Percentiles rank a stretch among this genome's conserved stretches.
phyloP scores from a whole-genome alignment of 1,284 basidiomycete genomes.

The Microbotryomycetes sp. region DNA sequence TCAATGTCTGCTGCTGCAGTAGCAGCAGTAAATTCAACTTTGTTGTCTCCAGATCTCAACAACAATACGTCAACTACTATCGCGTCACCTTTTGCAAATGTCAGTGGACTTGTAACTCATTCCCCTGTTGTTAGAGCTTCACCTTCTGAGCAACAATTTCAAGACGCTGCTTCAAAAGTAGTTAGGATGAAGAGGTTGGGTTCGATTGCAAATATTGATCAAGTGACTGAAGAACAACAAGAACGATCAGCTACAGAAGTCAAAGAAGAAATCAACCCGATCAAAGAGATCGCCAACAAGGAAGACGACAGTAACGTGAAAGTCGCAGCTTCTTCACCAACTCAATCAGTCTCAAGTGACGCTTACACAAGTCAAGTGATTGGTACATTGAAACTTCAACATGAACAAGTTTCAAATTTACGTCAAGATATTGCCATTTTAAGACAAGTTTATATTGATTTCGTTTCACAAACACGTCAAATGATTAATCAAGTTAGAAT shows the following conservation, averaged over 20 bases:
- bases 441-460: conserved; percentile 89
- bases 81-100: not conserved
- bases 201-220: not conserved
- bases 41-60: conserved; percentile 31
- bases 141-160: conserved; percentile 29
- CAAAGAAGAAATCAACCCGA: conserved; percentile 39
- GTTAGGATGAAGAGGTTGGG: conserved; percentile 12
- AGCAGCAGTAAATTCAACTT: too few relatives aligned
- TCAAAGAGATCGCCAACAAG: not conserved
- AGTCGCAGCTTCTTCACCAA: conserved; percentile 13
- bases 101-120: not conserved
- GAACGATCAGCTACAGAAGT: conserved; percentile 46
- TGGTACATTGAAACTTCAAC: conserved; percentile 79
- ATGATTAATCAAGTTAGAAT: conserved; percentile 67
- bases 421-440: conserved; percentile 88
- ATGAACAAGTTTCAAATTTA: conserved; percentile 87
- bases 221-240: not conserved
- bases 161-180: conserved; percentile 29
- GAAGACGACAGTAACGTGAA: conserved; percentile 42
- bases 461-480: conserved; percentile 82
- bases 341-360: conserved; percentile 6
- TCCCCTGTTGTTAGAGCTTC: conserved; percentile 9
- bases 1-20: conserved; percentile 44
- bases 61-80: conserved; percentile 18
- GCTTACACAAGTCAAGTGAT: conserved; percentile 52